Base-by-base conservation (phyloP, 148 eudicot genomes). In the Pouteria glomerata region DNA sequence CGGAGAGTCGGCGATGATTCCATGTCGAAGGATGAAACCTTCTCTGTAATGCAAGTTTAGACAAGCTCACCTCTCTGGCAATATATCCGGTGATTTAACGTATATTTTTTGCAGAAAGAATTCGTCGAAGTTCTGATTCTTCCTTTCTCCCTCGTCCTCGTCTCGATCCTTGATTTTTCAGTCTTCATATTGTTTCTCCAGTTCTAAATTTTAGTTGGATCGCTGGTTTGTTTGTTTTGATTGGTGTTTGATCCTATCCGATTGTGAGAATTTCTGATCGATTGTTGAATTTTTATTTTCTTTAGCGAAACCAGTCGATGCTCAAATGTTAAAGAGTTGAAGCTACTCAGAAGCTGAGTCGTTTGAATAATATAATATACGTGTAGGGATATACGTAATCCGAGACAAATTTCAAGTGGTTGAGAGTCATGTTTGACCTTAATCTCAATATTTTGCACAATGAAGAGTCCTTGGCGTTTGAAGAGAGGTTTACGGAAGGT, bases 341-440 rank as follows among this genome's bases (percentile, higher is more conserved):
- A 51, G 41, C 42, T 30, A 47, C 55, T 29, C 13, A 2, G 52
- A 67, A 31, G 57, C 19, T 48, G 16, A 21, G 10, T 13, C 13
- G 45, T 34, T 48, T 30, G 31, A 41, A 26, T 10, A 3, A 18
- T 23, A 34, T 1, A 4, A 63, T 6, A 51, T 35, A 13, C 0
- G 3, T 21, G 21, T 3, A 51, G 7, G 13, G 29, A 53, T 35
- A 68, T 34, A 31, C 16, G 21, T 1, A 68, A 41, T 35, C n/a
- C 16, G 59, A 51, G 45, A 34, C 71, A 5, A 27, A 71, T 58
- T n/a, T 29, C 26, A 42, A 41, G 56, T 6, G 29, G 16, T 56
- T 8, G 23, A 56, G 65, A 59, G 52, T n/a, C 65, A 71, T 71
- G 74, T 27, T 71, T 65, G 74, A 71, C 48, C 74, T 71, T 21